Conservation (phyloP, 2,329 filamentous ascomycete species). For the Cryphonectria japonica region DNA sequence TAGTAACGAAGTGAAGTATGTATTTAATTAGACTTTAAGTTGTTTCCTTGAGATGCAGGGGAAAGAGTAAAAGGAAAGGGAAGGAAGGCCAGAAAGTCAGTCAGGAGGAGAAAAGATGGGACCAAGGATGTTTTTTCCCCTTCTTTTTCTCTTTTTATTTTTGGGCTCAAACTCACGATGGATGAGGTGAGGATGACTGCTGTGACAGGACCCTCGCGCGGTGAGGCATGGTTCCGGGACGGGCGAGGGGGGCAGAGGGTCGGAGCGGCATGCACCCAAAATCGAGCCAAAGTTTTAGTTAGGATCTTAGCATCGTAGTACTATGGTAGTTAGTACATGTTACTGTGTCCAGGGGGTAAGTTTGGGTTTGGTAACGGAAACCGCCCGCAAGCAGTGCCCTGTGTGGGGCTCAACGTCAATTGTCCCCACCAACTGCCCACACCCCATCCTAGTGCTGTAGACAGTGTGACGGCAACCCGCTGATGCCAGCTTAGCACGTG, state of each 20-base stretch:
- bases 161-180: not conserved
- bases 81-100: not conserved
- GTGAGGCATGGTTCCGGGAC: slow-evolving; percentile 6
- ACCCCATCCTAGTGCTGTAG: not conserved
- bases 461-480: not conserved
- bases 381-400: not conserved
- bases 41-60: not conserved
- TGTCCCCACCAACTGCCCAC: not conserved
- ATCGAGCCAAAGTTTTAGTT: not conserved
- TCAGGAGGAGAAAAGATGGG: not conserved
- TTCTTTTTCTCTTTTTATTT: not conserved
- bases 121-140: not conserved
- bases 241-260: not conserved
- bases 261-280: not conserved
- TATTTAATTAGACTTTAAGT: not conserved
- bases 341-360: not conserved
- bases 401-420: not conserved
- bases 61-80: not conserved
- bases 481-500: not conserved
- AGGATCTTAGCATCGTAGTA: not conserved
- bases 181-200: slow-evolving; percentile 5
- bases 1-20: not conserved
- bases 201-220: not conserved
- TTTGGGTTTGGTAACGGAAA: not conserved
- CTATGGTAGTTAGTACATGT: not conserved